phyloP scores from a whole-genome alignment of 2,329 filamentous ascomycete species.

The Lasiodiplodia sp. region DNA sequence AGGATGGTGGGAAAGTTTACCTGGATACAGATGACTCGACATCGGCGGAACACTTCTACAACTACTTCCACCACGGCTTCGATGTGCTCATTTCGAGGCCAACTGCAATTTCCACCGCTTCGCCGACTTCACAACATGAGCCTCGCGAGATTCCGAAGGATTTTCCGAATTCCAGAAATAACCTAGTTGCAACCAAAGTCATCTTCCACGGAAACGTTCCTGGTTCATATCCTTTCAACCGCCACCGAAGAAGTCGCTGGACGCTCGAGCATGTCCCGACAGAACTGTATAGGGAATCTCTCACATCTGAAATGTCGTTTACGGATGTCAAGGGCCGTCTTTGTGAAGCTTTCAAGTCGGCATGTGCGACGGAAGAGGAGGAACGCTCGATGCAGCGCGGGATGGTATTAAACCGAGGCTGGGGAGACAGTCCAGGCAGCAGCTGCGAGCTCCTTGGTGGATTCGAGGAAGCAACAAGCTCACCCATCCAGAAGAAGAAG shows the following conservation, averaged over 20 bases:
- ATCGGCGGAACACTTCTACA: conserved; percentile 82
- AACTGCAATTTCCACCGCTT: conserved; percentile 60
- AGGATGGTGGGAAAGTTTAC: conserved; percentile 35
- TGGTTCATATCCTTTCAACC: conserved; percentile 95
- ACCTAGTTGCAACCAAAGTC: conserved; percentile 87
- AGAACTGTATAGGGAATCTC: conserved; percentile 50
- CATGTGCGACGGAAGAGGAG: conserved; percentile 64
- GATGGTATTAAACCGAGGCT: conserved; percentile 90
- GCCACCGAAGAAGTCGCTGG: conserved; percentile 90
- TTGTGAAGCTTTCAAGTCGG: conserved; percentile 72
- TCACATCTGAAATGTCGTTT: conserved; percentile 81
- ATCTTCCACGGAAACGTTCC: conserved; percentile 94
- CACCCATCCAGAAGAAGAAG: conserved; percentile 37
- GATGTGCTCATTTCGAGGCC: conserved; percentile 89
- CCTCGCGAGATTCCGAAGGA: conserved; percentile 2
- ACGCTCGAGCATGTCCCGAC: conserved; percentile 63
- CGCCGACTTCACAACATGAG: conserved; percentile 64
- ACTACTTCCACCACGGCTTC: conserved; percentile 96
- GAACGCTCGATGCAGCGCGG: conserved; percentile 62
- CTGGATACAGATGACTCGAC: conserved; percentile 52
- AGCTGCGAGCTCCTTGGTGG: conserved; percentile 71
- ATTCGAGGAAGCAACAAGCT: conserved; percentile 71
- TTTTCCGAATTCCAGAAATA: conserved; percentile 54
- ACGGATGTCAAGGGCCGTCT: conserved; percentile 73
- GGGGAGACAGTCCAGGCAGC: conserved; percentile 89